These are phyloP conservation scores for Ascochyta rabiei DNA, from an alignment of 2,329 filamentous ascomycete genomes.

Conservation along the genomic window DNA sequence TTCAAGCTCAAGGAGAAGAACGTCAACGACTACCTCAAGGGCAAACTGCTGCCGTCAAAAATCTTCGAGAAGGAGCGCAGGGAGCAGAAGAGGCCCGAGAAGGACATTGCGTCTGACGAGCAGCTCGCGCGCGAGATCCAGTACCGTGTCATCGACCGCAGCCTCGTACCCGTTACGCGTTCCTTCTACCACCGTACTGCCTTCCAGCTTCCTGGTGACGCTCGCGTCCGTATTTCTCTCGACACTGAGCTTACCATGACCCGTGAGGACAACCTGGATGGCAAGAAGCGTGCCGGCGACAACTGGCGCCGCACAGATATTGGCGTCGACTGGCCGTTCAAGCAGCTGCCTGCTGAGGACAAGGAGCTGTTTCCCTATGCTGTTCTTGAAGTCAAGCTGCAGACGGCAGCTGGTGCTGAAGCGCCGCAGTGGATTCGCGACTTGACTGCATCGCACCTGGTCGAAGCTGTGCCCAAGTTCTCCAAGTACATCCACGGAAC, in stretches of 20 bases:
- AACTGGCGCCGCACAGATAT: conserved; percentile 99
- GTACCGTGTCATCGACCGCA: conserved; percentile 86
- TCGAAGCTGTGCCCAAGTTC: conserved; percentile 99
- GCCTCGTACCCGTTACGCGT: conserved; percentile 85
- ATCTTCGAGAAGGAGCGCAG: conserved; percentile 97
- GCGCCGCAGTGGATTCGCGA: conserved; percentile 96
- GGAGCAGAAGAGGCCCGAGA: conserved; percentile 90
- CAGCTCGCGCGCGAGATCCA: conserved; percentile 90
- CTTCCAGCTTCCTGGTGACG: conserved; percentile 95
- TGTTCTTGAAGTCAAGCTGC: conserved; percentile 94
- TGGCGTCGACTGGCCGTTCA: conserved; percentile 93
- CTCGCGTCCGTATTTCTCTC: conserved; percentile 92
- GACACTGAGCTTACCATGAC: conserved; percentile 96
- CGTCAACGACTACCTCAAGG: conserved; percentile 86
- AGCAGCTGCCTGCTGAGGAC: conserved; percentile 82
- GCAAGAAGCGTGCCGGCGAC: conserved; percentile 73
- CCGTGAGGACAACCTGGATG: conserved; percentile 93
- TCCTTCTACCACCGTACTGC: conserved; percentile 98
- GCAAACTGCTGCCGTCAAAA: conserved; percentile 81
- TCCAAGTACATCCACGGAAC: conserved; percentile 98
- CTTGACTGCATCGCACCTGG: conserved; percentile 88
- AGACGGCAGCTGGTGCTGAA: conserved; percentile 93
- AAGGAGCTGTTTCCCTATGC: conserved; percentile 94
- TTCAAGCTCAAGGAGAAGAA: conserved; percentile 98
- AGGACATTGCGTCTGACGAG: conserved; percentile 90